Base-by-base conservation (phyloP, 768 basidiomycete genomes). In the Mycena pura region DNA sequence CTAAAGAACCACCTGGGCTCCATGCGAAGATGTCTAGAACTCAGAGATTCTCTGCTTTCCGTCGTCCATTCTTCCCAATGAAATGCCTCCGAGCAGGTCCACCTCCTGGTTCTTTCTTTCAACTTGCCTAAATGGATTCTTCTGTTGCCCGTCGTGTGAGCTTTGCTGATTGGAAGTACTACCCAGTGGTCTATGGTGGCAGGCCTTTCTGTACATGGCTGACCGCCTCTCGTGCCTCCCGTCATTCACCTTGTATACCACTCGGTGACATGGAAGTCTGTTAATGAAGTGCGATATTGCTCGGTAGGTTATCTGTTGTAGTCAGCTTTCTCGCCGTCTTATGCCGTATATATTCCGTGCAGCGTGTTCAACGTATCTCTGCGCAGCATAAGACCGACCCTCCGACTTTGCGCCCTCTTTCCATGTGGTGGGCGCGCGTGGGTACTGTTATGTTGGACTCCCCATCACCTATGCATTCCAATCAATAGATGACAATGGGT, bases 101-200 rank as follows among this genome's bases (percentile, higher is more conserved):
- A 47, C 39, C 15, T n/a, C n/a, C n/a, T 60, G 60, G 34, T 53
- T 54, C 62, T 62, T 58, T 22, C 51, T n/a, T 58, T 63, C 39
- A 47, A 41, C 21, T 21, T 63, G 8, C 56, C 50, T 39, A 49
- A 57, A 62, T 39, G 38, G 53, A 31, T 15, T 36, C 48, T 31
- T 17, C 13, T 27, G 21, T 50, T 34, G 28, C 38, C 31, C 41
- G 46, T 43, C 19, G 17, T 34, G 40, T 27, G 5, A 41, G 21
- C 28, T 50, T 50, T 44, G 41, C 34, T 39, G 24, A 15, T 32
- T n/a, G n/a, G n/a, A n/a, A 25, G 29, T 0, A 40, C 32, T 59
- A 51, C 52, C 57, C 27, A 60, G 48, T 46, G 41, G 28, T 60
- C 21, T 54, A 34, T 27, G 24, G 19, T 43, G 60, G 24, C 38